Evolutionary conservation across 495 filamentous ascomycete species (phyloP).

Genomic region (Aspergillus nanangensis): DNA sequence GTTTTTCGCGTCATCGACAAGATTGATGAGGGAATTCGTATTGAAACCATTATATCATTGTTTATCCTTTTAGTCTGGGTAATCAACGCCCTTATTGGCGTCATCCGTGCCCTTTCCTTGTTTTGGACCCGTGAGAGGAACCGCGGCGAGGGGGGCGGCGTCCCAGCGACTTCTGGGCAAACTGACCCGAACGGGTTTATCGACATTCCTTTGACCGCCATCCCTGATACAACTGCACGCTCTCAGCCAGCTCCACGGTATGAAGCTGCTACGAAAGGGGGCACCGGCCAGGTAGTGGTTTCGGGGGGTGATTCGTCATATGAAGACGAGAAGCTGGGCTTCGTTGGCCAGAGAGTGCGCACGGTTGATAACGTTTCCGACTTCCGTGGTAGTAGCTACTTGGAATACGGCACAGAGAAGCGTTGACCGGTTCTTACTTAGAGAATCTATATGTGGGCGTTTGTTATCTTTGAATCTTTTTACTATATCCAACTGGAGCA

Average conservation of each 20-base stretch:
- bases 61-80: constrained; percentile 70
- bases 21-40: constrained; percentile 59
- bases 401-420: constrained; percentile 36
- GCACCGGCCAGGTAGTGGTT: constrained; percentile 5
- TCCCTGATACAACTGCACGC: constrained; percentile 14
- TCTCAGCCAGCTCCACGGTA: constrained; percentile 24
- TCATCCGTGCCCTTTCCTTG: constrained; percentile 57
- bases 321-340: constrained; percentile 42
- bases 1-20: constrained; percentile 59
- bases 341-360: constrained; percentile 37
- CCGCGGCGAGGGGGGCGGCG: constrained; percentile 45
- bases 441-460: neutral
- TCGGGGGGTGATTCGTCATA: constrained; percentile 14
- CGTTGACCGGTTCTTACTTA: constrained; percentile 4
- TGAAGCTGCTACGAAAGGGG: constrained; percentile 8
- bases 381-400: constrained; percentile 32
- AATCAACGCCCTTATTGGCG: constrained; percentile 67
- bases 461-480: constrained; percentile 6
- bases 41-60: constrained; percentile 72
- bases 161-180: constrained; percentile 14
- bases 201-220: constrained; percentile 28
- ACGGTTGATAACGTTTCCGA: constrained; percentile 19
- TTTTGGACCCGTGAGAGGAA: constrained; percentile 36
- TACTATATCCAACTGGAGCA: constrained; percentile 2
- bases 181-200: constrained; percentile 20